Evolutionary conservation across 805 yeast species (phyloP), one percentile per base, ranked within the genome.

Genomic region (Sugiyamaella valdiviana): DNA sequence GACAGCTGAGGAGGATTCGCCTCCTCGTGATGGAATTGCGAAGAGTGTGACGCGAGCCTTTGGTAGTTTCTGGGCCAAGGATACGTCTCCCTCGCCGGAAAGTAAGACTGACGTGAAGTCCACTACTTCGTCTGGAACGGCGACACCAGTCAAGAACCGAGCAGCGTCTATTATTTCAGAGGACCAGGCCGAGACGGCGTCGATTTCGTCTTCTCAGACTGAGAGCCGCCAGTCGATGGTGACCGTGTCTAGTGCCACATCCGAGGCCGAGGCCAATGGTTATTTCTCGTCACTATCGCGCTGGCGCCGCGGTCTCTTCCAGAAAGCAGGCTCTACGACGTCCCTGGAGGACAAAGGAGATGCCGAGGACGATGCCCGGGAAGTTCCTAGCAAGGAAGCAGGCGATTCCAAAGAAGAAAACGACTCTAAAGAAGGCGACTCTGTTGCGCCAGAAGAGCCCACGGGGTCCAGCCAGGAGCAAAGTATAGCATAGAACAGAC

Each of bases 41-140:
- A 56, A 56, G 41, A 57, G 54, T 17, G 62, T 63, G 17, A 45
- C 60, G 5, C 52, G 52, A 26, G 66, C 62, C 5, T 60, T 60
- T 46, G 60, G 62, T 9, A 57, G 49, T 44, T 51, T 63, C 15
- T 63, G 67, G 67, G 50, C 44, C 14, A 36, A 49, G 6, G 42
- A 45, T 29, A 19, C 42, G 5, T 14, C 22, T 35, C 2, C 41
- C 19, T 10, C 19, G 45, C 20, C 40, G 32, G 22, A 29, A 15
- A 14, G 9, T 16, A 38, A 22, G 29, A 9, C 16, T 36, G 48
- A 37, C 14, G 21, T 38, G 9, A 39, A 42, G 6, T 32, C 24
- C 14, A 12, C 17, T 5, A 9, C 45, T 24, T 6, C 45, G n/a
- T 14, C 23, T 16, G 29, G 39, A 3, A 41, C 36, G 12, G 44